phyloP scores from a whole-genome alignment of 2,329 filamentous ascomycete species.

The Monilinia laxa region DNA sequence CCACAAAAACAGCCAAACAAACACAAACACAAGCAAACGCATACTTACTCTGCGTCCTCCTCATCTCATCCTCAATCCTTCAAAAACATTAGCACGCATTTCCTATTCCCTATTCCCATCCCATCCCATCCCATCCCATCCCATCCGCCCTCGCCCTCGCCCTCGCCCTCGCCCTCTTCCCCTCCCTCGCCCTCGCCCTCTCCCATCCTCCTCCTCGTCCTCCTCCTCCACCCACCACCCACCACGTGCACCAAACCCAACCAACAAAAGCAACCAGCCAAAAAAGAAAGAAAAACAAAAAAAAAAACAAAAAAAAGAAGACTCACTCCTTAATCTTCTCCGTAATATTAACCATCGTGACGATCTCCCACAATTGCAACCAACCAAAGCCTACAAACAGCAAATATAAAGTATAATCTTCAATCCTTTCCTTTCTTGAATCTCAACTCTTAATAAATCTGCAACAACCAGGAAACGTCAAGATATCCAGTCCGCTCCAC shows the following conservation, averaged over 20 bases:
- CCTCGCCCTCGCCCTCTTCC: not conserved
- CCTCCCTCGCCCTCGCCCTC: not conserved
- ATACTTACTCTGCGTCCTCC: slow-evolving; percentile 87
- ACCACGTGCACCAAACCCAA: no score
- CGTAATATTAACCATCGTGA: slow-evolving; percentile 95
- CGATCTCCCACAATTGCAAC: slow-evolving; percentile 18
- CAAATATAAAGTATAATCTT: not conserved
- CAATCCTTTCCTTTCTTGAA: not conserved
- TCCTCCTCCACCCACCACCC: not conserved
- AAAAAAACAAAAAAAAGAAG: not conserved
- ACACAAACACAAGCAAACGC: not conserved
- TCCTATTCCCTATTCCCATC: slow-evolving; percentile 18
- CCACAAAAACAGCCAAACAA: not conserved
- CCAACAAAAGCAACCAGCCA: no score
- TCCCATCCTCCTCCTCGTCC: not conserved
- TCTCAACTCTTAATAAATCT: no score
- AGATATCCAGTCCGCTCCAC: not conserved
- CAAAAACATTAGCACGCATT: slow-evolving; percentile 2
- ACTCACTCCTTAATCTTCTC: slow-evolving; percentile 99
- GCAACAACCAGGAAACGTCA: no score
- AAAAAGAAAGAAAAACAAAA: not conserved
- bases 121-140: slow-evolving; percentile 20
- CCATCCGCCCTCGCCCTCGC: not conserved
- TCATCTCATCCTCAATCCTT: slow-evolving; percentile 99
- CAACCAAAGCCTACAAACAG: no score